These are phyloP conservation scores for Pseudocercospora vitis DNA, from an alignment of 2,329 filamentous ascomycete species.

Conservation along the genomic window DNA sequence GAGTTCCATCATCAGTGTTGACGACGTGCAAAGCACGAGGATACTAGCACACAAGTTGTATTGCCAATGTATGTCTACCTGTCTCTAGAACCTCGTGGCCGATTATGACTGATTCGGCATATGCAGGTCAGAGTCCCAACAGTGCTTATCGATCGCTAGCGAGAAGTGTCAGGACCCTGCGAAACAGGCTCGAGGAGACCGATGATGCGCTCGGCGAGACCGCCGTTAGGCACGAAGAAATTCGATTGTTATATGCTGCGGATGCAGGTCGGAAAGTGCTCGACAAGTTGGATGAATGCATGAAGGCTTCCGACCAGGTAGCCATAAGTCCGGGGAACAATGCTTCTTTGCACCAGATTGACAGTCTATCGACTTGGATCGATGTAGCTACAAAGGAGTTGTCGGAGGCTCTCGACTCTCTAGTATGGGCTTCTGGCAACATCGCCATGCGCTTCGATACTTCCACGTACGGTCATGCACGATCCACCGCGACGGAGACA, in stretches of 20 bases:
- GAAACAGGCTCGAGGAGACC: conserved; percentile 23
- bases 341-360: background rate
- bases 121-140: conserved; percentile 14
- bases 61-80: conserved; percentile 12
- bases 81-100: background rate
- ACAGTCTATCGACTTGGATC: background rate
- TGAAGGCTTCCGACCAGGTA: background rate
- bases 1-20: background rate
- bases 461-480: background rate
- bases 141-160: conserved; percentile 13
- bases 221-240: conserved; percentile 10
- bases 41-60: conserved; percentile 18
- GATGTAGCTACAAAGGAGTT: conserved; percentile 8
- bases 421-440: background rate
- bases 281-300: conserved; percentile 7
- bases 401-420: background rate
- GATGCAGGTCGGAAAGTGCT: conserved; percentile 15
- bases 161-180: conserved; percentile 17
- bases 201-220: conserved; percentile 20
- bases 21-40: conserved; percentile 4
- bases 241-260: conserved; percentile 10
- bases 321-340: background rate
- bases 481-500: background rate
- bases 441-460: background rate
- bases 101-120: background rate